Base-by-base conservation (phyloP, 2,329 filamentous ascomycete genomes). In the Hypoxylon sp. region DNA sequence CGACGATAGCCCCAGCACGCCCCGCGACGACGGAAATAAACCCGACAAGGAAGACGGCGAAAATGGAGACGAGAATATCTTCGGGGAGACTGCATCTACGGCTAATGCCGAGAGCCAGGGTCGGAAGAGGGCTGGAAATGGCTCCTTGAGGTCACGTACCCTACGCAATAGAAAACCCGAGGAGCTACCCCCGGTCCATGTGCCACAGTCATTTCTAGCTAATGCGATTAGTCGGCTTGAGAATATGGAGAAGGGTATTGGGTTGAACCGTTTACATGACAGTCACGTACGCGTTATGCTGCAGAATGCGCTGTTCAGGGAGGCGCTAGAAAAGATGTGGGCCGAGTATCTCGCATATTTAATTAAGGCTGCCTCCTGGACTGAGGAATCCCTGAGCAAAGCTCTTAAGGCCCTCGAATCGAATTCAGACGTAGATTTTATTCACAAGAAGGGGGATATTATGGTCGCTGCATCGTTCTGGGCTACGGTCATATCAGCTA, bases 131-230 rank as follows among this genome's bases (percentile, higher is more conserved):
- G 60, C 73, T 2, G 44, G 65, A 11, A 72, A 63, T 39, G 65
- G 72, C n/a, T 63, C 66, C 35, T 44, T 72, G 47, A 73, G 66
- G 57, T 69, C 70, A 31, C 70, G 76, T n/a, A 59, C 69, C 6
- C 24, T 65, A 68, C 74, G 73, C 51, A 70, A 65, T 71, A 72
- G 70, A 74, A 73, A 79, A 77, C 78, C 79, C 35, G 78, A 81
- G 26, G 80, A 81, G 48, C 71, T 88, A 10, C 87, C 87, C n/a
- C 81, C 83, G 2, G 80, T 88, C 22, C 81, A 84, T 54, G 79
- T 92, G 13, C 88, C 90, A 0, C 78, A 82, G 62, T 85, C 83
- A 78, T 92, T 92, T 68, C 78, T 88, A 58, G 79, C 84, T 42
- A 77, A 81, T 19, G 86, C 86, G 60, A 83, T 92, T 29, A 76